phyloP scores from a whole-genome alignment of 1,284 basidiomycete species.

The Caloboletus firmus region DNA sequence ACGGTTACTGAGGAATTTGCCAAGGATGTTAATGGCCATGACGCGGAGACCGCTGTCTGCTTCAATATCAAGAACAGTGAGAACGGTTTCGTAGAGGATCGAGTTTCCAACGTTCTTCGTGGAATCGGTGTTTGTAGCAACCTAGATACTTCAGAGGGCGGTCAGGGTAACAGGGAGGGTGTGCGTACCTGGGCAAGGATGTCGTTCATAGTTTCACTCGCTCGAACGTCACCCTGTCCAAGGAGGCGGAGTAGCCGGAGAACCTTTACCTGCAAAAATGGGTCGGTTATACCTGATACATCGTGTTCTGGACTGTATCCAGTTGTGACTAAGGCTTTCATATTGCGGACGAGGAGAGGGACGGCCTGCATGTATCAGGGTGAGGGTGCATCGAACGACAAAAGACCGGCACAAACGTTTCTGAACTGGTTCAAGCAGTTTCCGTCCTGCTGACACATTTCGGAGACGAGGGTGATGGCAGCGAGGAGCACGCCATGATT shows the following conservation, averaged over 20 bases:
- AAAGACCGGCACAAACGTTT: conserved; percentile 53
- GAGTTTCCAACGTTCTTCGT: conserved; percentile 99
- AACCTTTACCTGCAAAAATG: conserved; percentile 97
- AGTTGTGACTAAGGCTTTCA: conserved; percentile 94
- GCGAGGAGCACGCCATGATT: conserved; percentile 97
- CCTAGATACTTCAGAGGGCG: conserved; percentile 46
- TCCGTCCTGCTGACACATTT: conserved; percentile 87
- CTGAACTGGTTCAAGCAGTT: conserved; percentile 83
- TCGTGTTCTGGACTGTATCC: conserved; percentile 99
- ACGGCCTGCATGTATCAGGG: conserved; percentile 63
- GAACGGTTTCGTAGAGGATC: conserved; percentile 96
- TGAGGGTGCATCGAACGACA: background rate
- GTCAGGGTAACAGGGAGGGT: background rate
- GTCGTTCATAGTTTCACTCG: conserved; percentile 98
- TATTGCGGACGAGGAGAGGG: conserved; percentile 89
- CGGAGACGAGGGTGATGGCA: conserved; percentile 91
- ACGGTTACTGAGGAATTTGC: conserved; percentile 96
- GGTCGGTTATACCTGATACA: conserved; percentile 99
- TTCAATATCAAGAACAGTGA: conserved; percentile 98
- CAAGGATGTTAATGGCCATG: conserved; percentile 99
- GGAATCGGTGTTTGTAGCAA: conserved; percentile 98
- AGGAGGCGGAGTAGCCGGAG: conserved; percentile 90
- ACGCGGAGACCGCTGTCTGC: conserved; percentile 94
- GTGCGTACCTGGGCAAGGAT: conserved; percentile 84
- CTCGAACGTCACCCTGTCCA: conserved; percentile 81